A percentile compares a stretch with the other conserved stretches of the same genome.
phyloP scores from a whole-genome alignment of 1,284 basidiomycete genomes.

The Apiotrichum akiyoshidainum region DNA sequence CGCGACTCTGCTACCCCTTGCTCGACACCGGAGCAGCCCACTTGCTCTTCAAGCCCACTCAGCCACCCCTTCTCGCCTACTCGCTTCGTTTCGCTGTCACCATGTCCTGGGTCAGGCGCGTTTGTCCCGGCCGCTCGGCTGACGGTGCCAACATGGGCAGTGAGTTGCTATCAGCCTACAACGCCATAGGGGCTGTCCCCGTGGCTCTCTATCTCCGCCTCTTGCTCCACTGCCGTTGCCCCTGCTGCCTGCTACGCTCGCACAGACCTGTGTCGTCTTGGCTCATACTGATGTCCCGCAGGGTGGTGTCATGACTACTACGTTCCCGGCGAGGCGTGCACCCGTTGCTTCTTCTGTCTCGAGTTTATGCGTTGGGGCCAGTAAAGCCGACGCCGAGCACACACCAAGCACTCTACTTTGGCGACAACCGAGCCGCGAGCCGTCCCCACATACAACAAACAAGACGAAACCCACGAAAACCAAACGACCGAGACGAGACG shows the following conservation, averaged over 20 bases:
- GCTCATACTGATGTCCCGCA: background rate
- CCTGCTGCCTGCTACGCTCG: background rate
- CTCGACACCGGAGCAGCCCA: too few species aligned
- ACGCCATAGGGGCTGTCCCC: background rate
- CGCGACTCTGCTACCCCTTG: too few species aligned
- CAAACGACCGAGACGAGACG: too few species aligned
- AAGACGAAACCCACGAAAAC: too few species aligned
- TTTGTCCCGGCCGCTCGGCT: background rate
- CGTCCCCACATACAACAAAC: background rate
- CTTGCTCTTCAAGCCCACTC: too few species aligned
- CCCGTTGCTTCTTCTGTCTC: background rate
- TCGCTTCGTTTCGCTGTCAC: background rate
- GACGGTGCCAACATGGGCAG: slow-evolving; percentile 4
- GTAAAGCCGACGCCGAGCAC: background rate
- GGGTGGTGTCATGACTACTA: slow-evolving; percentile 3
- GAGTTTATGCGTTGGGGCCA: slow-evolving; percentile 4
- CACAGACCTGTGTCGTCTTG: background rate
- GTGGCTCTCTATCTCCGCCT: background rate
- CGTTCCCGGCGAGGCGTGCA: background rate
- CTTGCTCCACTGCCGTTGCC: background rate
- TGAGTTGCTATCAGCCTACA: background rate
- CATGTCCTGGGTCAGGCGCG: background rate
- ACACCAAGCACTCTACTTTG: too few species aligned
- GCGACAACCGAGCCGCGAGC: too few species aligned
- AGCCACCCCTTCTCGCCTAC: too few species aligned